These are phyloP conservation scores for Orbilia oligospora DNA, from an alignment of 2,329 filamentous ascomycete species.

Conservation along the genomic window DNA sequence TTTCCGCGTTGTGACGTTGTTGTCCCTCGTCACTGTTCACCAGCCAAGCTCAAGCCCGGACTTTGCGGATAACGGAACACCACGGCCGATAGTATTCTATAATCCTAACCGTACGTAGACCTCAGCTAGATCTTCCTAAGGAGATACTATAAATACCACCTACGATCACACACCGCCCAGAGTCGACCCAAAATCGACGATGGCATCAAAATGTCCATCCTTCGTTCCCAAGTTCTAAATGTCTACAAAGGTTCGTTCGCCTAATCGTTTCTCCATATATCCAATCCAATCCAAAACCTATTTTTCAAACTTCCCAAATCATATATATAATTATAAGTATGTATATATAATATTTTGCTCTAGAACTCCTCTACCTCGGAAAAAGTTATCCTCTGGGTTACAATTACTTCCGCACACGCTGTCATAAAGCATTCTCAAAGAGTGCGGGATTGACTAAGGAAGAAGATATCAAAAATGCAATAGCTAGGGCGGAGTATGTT, in stretches of 20 bases:
- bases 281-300: too few species aligned
- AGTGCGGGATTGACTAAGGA: slow-evolving; percentile 32
- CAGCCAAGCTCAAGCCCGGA: too few species aligned
- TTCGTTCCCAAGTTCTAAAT: slow-evolving; percentile 42
- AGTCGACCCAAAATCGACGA: background rate
- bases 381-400: slow-evolving; percentile 53
- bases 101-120: too few species aligned
- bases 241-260: slow-evolving; percentile 42
- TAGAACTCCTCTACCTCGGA: slow-evolving; percentile 60
- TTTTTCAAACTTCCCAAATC: too few species aligned
- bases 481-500: slow-evolving; percentile 51
- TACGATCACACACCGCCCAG: background rate
- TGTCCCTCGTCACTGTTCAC: background rate
- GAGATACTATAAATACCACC: too few species aligned
- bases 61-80: too few species aligned
- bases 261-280: too few species aligned
- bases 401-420: slow-evolving; percentile 57
- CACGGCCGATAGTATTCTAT: too few species aligned
- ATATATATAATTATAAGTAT: too few species aligned
- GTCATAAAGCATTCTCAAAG: slow-evolving; percentile 51
- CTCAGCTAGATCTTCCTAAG: too few species aligned
- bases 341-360: too few species aligned
- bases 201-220: slow-evolving; percentile 33
- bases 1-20: slow-evolving; percentile 4
- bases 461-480: slow-evolving; percentile 28